A percentile compares a stretch with the other conserved stretches of the same genome.
Conservation (phyloP, 805 yeast genomes). For the Candida arabinofermentans region DNA sequence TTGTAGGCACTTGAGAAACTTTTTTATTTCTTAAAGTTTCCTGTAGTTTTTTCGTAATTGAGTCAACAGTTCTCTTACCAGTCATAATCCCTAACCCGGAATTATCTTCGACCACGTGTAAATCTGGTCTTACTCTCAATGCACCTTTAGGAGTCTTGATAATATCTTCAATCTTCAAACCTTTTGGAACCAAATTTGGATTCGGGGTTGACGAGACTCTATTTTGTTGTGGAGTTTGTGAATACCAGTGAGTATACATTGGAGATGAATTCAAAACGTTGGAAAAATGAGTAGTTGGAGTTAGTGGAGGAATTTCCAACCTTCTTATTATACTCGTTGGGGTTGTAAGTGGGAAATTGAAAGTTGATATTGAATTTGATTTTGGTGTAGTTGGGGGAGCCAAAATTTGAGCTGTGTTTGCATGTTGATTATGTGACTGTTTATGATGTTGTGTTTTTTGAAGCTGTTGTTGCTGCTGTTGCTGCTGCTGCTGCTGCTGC, state of each 20-base stretch:
- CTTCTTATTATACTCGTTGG: conserved; percentile 7
- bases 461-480: not conserved
- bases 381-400: conserved; percentile 13
- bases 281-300: conserved; percentile 30
- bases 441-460: not conserved
- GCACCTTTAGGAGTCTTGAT: conserved; percentile 16
- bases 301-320: conserved; percentile 20
- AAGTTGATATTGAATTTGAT: conserved; percentile 1
- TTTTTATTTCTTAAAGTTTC: conserved; percentile 8
- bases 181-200: conserved; percentile 19
- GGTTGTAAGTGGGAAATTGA: conserved; percentile 5
- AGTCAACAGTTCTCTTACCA: conserved; percentile 7
- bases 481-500: not conserved
- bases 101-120: not conserved
- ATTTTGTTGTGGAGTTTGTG: conserved; percentile 26
- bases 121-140: conserved; percentile 11
- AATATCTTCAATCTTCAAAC: conserved; percentile 21
- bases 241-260: conserved; percentile 31
- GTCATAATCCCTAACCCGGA: conserved; percentile 3
- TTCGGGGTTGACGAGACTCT: conserved; percentile 14
- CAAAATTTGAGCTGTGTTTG: not conserved
- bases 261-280: conserved; percentile 32
- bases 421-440: not conserved
- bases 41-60: conserved; percentile 14
- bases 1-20: no score